phyloP scores from a whole-genome alignment of 1,139 yeast genomes.

The Suhomyces ambrosiae region DNA sequence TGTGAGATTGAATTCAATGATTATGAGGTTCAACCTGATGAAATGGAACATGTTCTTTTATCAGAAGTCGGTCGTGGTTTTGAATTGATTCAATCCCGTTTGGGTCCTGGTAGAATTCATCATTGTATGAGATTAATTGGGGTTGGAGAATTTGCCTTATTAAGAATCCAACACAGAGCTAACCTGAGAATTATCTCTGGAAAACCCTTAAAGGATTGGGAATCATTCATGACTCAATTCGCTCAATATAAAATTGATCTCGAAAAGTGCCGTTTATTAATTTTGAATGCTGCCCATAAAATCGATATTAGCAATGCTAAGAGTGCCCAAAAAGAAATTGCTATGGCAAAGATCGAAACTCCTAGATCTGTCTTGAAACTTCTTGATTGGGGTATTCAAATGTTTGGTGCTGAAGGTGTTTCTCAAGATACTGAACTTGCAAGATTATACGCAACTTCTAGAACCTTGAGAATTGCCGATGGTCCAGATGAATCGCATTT shows the following conservation, averaged over 20 bases:
- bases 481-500: conserved; percentile 79
- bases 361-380: conserved; percentile 59
- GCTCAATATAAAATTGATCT: conserved; percentile 64
- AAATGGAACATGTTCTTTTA: conserved; percentile 41
- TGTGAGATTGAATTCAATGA: conserved; percentile 60
- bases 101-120: conserved; percentile 75
- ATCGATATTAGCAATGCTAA: conserved; percentile 62
- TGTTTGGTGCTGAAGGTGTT: conserved; percentile 71
- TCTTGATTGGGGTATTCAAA: conserved; percentile 69
- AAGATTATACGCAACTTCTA: conserved; percentile 53
- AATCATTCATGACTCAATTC: conserved; percentile 50
- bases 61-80: conserved; percentile 64
- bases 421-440: conserved; percentile 67
- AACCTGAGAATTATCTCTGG: conserved; percentile 60
- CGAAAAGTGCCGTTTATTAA: conserved; percentile 59
- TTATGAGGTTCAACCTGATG: conserved; percentile 50
- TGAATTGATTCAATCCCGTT: conserved; percentile 67
- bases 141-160: conserved; percentile 62
- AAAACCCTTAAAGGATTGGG: conserved; percentile 54
- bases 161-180: conserved; percentile 57
- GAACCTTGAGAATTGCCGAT: conserved; percentile 71
- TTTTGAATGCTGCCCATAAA: conserved; percentile 66
- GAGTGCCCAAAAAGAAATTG: conserved; percentile 58
- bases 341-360: conserved; percentile 70
- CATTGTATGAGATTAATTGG: conserved; percentile 76